A percentile compares a stretch with the other conserved stretches of the same genome.
Evolutionary conservation across 202 grass and related monocot species (phyloP).

Genomic region (Musa balbisiana): DNA sequence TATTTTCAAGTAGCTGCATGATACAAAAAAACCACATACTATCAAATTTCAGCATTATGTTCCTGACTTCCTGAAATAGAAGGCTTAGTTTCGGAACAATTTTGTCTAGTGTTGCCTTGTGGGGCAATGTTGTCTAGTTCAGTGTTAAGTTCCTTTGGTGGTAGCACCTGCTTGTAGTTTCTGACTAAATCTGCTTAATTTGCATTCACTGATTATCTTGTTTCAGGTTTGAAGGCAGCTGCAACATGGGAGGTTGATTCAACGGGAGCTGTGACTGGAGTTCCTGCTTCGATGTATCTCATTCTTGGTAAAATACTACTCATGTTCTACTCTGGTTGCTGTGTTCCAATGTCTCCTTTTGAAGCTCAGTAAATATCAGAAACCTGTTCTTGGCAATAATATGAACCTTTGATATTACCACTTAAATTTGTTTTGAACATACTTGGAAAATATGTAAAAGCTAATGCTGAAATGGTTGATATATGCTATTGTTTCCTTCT

Average conservation of each 20-base stretch:
- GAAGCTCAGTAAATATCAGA: neutral
- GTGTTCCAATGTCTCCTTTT: neutral
- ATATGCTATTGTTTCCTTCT: neutral
- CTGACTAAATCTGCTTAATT: neutral
- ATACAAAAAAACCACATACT: neutral
- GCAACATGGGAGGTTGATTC: constrained; percentile 94
- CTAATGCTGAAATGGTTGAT: neutral
- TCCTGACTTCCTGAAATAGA: neutral
- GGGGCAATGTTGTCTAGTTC: no score
- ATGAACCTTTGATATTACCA: neutral
- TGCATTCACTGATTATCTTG: constrained; percentile 25
- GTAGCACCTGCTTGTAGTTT: neutral
- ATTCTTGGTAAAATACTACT: constrained; percentile 47
- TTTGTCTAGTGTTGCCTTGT: no score
- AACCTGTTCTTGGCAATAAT: neutral
- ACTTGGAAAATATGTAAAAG: neutral
- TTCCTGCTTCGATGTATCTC: constrained; percentile 88
- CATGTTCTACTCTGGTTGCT: constrained; percentile 11
- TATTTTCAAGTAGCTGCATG: neutral
- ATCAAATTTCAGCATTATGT: neutral
- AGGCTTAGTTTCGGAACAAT: neutral
- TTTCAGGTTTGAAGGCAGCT: constrained; percentile 55
- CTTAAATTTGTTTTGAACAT: neutral
- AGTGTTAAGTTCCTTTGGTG: no score
- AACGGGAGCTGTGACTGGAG: constrained; percentile 37